Base-by-base conservation (phyloP, 1,284 basidiomycete genomes). In the Coriolopsis trogii region DNA sequence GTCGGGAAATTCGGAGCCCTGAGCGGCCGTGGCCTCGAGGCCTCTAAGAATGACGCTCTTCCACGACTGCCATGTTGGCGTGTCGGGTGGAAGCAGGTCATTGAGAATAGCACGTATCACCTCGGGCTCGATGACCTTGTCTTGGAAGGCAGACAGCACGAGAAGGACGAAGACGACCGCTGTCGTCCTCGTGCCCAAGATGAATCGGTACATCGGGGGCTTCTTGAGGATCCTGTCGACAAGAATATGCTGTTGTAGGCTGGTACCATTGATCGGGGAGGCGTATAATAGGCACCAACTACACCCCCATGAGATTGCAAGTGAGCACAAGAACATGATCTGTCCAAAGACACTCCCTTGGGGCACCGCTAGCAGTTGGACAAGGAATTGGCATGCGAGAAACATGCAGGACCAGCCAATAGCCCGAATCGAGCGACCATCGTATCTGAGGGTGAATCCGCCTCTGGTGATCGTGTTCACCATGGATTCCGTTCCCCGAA, bases 251-350 rank as follows among this genome's bases (percentile, higher is more conserved):
- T 48, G 41, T 28, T 60, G 53, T 31, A 60, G 44, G 30, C 48
- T 51, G 13, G 52, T 50, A 29, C 49, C 37, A 24, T 58, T 46
- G 24, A 60, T 36, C 2, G 53, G 55, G 15, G 59, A 49, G 20
- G 54, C 58, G 37, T 60, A 60, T 4, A 26, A 26, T n/a, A n/a
- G n/a, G n/a, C n/a, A n/a, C n/a, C n/a, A n/a, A n/a, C n/a, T n/a
- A n/a, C n/a, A n/a, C n/a, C n/a, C n/a, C 55, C 59, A 60, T 0
- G 59, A 60, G 15, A 56, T 47, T 1, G 45, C 53, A 36, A 60
- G 56, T 21, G 59, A 53, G 8, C 26, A 28, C 21, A 60, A 44
- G 46, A 58, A 60, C 51, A 58, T 46, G 26, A 58, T 25, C 38
- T 60, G 59, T 18, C 59, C 59, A 20, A 58, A 51, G 25, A 53